phyloP scores from a whole-genome alignment of 176 grass and related monocot species.

The Puccinellia tenuiflora region DNA sequence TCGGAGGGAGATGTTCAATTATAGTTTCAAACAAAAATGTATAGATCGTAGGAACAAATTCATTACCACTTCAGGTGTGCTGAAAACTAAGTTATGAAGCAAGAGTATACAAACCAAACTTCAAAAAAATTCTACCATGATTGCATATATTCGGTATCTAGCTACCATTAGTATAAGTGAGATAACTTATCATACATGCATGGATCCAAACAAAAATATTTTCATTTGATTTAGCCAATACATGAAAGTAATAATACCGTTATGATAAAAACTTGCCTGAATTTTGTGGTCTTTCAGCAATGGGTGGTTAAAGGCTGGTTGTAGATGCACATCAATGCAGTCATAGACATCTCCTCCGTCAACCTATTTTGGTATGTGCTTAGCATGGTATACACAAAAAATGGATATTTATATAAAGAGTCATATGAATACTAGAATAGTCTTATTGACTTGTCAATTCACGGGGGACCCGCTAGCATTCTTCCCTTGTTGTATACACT shows the following conservation, averaged over 20 bases:
- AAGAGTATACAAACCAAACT: not conserved
- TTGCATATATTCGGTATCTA: not conserved
- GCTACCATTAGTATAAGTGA: not conserved
- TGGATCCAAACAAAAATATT: not conserved
- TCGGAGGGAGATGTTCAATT: too few species aligned
- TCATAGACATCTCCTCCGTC: not conserved
- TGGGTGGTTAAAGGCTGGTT: not conserved
- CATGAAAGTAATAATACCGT: not conserved
- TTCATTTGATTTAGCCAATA: not conserved
- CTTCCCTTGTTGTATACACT: not conserved
- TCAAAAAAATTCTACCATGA: not conserved
- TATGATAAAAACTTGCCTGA: not conserved
- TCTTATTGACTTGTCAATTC: not conserved
- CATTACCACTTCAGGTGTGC: not conserved
- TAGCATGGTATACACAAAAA: not conserved
- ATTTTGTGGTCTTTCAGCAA: not conserved
- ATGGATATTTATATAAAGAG: not conserved
- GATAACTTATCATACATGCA: not conserved
- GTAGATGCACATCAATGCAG: not conserved
- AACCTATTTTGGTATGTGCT: not conserved
- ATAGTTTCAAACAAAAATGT: not conserved
- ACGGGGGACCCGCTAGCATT: not conserved
- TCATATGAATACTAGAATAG: not conserved
- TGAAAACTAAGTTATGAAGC: not conserved
- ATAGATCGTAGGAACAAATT: not conserved